Percentiles rank a stretch among this genome's conserved stretches.
phyloP scores from a whole-genome alignment of 768 basidiomycete species.

The Tylopilus cervinicoccineus region DNA sequence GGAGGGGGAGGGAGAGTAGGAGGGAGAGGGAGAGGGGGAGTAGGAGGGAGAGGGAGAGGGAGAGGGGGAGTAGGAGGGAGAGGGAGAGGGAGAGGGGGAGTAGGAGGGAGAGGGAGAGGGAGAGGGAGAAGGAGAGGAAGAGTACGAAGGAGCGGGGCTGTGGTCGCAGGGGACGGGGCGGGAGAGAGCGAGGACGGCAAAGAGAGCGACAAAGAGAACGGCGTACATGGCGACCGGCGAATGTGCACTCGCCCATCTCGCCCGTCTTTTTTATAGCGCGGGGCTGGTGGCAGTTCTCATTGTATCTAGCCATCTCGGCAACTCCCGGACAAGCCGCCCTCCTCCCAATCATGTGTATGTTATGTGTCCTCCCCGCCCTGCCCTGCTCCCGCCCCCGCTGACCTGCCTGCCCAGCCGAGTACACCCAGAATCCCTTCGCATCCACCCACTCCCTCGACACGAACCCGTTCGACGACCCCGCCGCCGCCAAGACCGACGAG shows the following conservation, averaged over 20 bases:
- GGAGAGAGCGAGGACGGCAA: constrained; percentile 58
- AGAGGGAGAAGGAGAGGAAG: constrained; percentile 53
- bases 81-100: constrained; percentile 15
- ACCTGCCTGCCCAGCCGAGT: constrained; percentile 20
- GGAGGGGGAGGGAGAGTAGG: neutral
- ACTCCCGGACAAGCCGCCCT: constrained; percentile 7
- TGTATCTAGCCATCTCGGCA: neutral
- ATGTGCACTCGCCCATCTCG: too few relatives aligned
- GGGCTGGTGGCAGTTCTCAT: too few relatives aligned
- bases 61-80: neutral
- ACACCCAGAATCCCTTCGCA: constrained; percentile 75
- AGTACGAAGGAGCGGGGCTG: constrained; percentile 27
- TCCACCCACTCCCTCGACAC: constrained; percentile 81
- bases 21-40: neutral
- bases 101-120: constrained; percentile 42
- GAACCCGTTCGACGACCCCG: constrained; percentile 91
- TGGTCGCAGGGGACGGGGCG: neutral
- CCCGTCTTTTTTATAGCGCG: too few relatives aligned
- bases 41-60: neutral
- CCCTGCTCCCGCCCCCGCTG: neutral
- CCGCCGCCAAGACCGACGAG: constrained; percentile 39
- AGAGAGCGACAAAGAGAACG: constrained; percentile 39
- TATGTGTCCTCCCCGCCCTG: too few relatives aligned
- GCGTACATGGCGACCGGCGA: constrained; percentile 28
- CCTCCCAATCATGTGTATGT: constrained; percentile 23